These are phyloP conservation scores for Naganishia liquefaciens DNA, from an alignment of 1,284 basidiomycete species.

Conservation along the genomic window DNA sequence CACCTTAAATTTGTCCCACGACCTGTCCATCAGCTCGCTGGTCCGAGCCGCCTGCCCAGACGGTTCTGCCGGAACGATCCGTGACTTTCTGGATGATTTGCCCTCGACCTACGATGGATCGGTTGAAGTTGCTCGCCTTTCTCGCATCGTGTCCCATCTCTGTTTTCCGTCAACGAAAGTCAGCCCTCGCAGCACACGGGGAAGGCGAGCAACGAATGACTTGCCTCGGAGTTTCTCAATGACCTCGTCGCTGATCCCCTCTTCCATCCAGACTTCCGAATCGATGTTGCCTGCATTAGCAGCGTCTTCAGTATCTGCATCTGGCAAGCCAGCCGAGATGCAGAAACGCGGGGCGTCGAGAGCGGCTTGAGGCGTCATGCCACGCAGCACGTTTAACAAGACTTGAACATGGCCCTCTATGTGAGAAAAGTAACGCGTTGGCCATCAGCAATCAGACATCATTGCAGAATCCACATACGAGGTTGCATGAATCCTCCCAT, in stretches of 20 bases:
- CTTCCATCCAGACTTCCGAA: constrained; percentile 84
- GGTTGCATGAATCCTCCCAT: constrained; percentile 95
- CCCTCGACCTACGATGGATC: constrained; percentile 84
- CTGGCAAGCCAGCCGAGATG: constrained; percentile 79
- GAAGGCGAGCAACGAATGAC: neutral
- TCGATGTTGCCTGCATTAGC: constrained; percentile 66
- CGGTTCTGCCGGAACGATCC: constrained; percentile 64
- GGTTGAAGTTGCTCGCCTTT: constrained; percentile 62
- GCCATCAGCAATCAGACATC: constrained; percentile 36
- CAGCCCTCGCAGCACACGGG: neutral
- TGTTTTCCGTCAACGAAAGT: constrained; percentile 48
- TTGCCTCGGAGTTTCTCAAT: constrained; percentile 15
- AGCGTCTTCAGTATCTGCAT: constrained; percentile 58
- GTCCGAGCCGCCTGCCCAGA: constrained; percentile 89
- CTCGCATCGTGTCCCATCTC: constrained; percentile 85
- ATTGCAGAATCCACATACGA: constrained; percentile 6
- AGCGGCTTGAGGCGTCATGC: constrained; percentile 77
- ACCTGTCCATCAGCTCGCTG: constrained; percentile 84
- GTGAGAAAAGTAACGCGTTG: constrained; percentile 10
- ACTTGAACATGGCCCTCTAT: constrained; percentile 85
- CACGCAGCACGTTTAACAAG: constrained; percentile 83
- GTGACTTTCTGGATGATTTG: constrained; percentile 77
- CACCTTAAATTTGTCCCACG: constrained; percentile 70
- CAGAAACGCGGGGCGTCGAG: constrained; percentile 95
- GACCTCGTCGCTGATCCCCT: constrained; percentile 45